Evolutionary conservation across 768 basidiomycete genomes (phyloP), one percentile per base, ranked within the genome.

Genomic region (Suillus placidus): DNA sequence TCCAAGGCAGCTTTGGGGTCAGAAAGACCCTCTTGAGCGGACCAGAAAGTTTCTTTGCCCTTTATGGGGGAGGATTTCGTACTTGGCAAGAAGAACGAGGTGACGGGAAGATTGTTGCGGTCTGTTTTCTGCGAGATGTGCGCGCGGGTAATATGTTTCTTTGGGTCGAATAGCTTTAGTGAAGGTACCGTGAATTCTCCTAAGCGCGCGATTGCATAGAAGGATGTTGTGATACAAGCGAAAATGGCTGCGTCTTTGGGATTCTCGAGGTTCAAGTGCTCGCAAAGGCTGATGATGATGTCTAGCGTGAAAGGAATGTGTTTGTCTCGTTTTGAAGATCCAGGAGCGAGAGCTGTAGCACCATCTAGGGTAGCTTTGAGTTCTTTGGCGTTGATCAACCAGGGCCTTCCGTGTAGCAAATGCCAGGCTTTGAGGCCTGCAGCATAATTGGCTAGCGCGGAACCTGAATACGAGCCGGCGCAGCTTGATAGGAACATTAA

Each of bases 161-260:
- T 3, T 9, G 23, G 75, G 67, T 43, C 78, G 51, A 66, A 82
- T 82, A 0, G 62, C 65, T 69, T 73, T 0, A 82, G 69, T 1
- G 56, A 67, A 0, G 72, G 74, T 0, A 81, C 70, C 1, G 79
- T 80, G 61, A 84, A 78, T 65, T 84, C 82, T 0, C 81, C 80
- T 0, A 80, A 62, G 0, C 77, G 42, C 0, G 79, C 73, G 0
- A 76, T 71, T 0, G 70, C 63, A 32, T 73, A 84, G 70, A 84
- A 84, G 2, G 72, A 64, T 0, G 74, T 79, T 0, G 76, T 75
- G 3, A 81, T 71, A 58, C 80, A 82, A 0, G 81, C 76, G n/a
- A 64, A 79, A 0, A 79, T 72, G 0, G 83, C 78, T 0, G 75
- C 73, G 54, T 83, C 78, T 0, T 79, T 67, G 1, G 76, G 78